Percentiles rank a stretch among this genome's conserved stretches.
These are phyloP conservation scores for Psilocybe azurescens DNA, from an alignment of 768 basidiomycete species.

Conservation along the genomic window DNA sequence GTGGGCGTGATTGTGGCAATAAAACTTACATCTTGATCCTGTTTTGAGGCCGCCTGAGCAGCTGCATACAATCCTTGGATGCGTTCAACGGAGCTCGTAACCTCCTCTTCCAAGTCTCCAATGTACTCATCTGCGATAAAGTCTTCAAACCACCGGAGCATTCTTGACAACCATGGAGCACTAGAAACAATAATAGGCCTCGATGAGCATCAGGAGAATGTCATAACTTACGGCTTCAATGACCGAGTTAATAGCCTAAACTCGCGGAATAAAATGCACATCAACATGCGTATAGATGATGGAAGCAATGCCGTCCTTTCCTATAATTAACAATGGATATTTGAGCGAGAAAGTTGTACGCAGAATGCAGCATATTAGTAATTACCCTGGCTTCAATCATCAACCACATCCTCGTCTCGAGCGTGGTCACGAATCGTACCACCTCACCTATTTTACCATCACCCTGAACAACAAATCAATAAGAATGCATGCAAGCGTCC, in stretches of 20 bases:
- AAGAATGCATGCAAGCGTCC: background rate
- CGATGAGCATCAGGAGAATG: background rate
- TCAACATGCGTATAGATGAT: conserved; percentile 61
- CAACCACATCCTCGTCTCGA: conserved; percentile 62
- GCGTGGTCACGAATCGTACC: conserved; percentile 51
- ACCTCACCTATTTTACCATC: conserved; percentile 37
- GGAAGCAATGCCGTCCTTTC: conserved; percentile 58
- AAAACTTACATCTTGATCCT: conserved; percentile 46
- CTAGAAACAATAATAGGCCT: conserved; percentile 27
- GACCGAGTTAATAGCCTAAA: conserved; percentile 68
- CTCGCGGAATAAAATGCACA: conserved; percentile 66
- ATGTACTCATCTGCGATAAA: conserved; percentile 41
- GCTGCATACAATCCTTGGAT: conserved; percentile 56
- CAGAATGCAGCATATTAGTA: background rate
- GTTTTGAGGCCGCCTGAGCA: conserved; percentile 51
- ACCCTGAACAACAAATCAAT: conserved; percentile 22
- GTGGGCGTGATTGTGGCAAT: background rate
- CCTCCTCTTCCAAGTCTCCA: conserved; percentile 48
- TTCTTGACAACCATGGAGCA: conserved; percentile 50
- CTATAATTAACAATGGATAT: conserved; percentile 34
- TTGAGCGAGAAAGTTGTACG: no score
- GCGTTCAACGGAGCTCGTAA: conserved; percentile 44
- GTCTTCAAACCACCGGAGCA: conserved; percentile 49
- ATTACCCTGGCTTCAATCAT: conserved; percentile 63
- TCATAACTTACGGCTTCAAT: conserved; percentile 57